Conservation (phyloP, 208 protist species). For the Leishmania tarentolae region DNA sequence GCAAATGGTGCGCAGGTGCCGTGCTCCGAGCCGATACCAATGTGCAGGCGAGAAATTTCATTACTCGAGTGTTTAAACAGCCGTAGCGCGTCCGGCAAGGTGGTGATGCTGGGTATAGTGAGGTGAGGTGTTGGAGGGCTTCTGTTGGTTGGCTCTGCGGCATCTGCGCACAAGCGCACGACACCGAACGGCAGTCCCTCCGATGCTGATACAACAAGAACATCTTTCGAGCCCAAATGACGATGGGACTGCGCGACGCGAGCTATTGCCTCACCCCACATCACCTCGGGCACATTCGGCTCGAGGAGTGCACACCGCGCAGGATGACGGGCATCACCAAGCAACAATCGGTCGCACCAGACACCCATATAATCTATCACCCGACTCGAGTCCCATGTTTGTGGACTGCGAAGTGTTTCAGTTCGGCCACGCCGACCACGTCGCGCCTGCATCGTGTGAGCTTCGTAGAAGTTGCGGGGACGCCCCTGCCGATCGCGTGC, state of each 20-base stretch:
- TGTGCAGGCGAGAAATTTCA: slow-evolving; percentile 17
- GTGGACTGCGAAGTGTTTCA: slow-evolving; percentile 41
- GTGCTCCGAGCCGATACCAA: slow-evolving; percentile 54
- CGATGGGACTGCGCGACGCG: slow-evolving; percentile 65
- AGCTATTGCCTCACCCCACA: slow-evolving; percentile 51
- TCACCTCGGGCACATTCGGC: slow-evolving; percentile 46
- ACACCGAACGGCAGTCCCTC: slow-evolving; percentile 53
- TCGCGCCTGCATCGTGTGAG: slow-evolving; percentile 10
- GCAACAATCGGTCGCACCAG: slow-evolving; percentile 86
- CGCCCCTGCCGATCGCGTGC: slow-evolving; percentile 63
- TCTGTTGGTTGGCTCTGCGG: not conserved
- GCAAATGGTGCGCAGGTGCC: slow-evolving; percentile 30
- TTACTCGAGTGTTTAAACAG: slow-evolving; percentile 12
- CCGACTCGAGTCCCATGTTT: slow-evolving; percentile 76
- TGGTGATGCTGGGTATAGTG: slow-evolving; percentile 1
- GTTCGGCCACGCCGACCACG: slow-evolving; percentile 3
- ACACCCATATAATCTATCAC: slow-evolving; percentile 71
- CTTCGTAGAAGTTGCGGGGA: slow-evolving; percentile 41
- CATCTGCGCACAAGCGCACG: slow-evolving; percentile 26
- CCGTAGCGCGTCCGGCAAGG: slow-evolving; percentile 27
- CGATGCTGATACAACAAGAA: slow-evolving; percentile 63
- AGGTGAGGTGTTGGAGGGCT: not conserved
- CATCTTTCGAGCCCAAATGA: slow-evolving; percentile 35
- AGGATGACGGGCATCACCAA: slow-evolving; percentile 61
- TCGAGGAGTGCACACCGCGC: slow-evolving; percentile 66